Percentiles rank a stretch among this genome's conserved stretches.
Evolutionary conservation across 2,329 filamentous ascomycete genomes (phyloP).

Genomic region (Cadophora sp.): DNA sequence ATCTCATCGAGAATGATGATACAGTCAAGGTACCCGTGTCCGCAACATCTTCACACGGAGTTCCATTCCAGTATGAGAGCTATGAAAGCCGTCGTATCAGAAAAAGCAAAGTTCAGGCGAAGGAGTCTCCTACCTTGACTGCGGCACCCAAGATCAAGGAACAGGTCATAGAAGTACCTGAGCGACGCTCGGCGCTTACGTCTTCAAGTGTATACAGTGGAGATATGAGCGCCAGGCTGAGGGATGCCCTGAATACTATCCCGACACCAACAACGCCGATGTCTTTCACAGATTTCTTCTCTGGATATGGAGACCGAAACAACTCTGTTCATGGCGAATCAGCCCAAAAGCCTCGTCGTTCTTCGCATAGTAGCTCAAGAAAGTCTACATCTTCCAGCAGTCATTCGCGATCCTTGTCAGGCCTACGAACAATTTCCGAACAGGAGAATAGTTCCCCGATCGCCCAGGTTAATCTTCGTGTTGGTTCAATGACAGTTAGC

Average conservation of each 20-base stretch:
- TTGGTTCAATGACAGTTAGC: conserved; percentile 83
- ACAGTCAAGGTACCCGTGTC: conserved; percentile 55
- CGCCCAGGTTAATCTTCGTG: conserved; percentile 76
- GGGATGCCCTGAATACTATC: conserved; percentile 53
- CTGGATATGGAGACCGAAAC: conserved; percentile 50
- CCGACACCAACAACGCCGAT: conserved; percentile 54
- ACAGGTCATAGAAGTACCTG: conserved; percentile 18
- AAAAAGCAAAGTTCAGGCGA: conserved; percentile 36
- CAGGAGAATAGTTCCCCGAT: conserved; percentile 66
- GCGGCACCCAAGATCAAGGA: conserved; percentile 32
- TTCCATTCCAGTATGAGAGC: conserved; percentile 62
- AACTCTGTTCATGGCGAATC: conserved; percentile 34
- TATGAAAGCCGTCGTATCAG: conserved; percentile 47
- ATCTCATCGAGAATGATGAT: conserved; percentile 75
- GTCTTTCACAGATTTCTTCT: conserved; percentile 52
- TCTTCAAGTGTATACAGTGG: conserved; percentile 61
- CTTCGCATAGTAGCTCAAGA: conserved; percentile 30
- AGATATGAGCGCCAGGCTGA: conserved; percentile 61
- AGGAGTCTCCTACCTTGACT: conserved; percentile 37
- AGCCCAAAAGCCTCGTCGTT: conserved; percentile 16
- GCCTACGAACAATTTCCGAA: conserved; percentile 32
- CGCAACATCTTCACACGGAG: conserved; percentile 61
- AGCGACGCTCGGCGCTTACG: conserved; percentile 39
- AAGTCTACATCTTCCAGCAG: conserved; percentile 36
- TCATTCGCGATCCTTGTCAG: conserved; percentile 33